Percentiles rank a stretch among this genome's conserved stretches.
Conservation (phyloP, 495 filamentous ascomycete species). For the Cercophora samala region DNA sequence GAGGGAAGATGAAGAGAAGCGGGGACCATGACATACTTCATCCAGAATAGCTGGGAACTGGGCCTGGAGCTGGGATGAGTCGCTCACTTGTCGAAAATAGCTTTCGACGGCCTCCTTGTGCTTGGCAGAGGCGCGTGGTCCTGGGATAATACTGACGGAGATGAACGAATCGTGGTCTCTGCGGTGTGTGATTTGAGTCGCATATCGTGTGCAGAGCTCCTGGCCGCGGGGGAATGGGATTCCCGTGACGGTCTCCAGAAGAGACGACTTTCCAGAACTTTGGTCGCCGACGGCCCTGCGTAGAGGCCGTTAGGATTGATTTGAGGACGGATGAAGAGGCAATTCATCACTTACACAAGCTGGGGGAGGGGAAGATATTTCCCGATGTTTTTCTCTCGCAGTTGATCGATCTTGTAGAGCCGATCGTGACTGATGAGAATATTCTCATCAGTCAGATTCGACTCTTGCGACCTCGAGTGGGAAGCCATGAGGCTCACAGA, state of each 20-base stretch:
- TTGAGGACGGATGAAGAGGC: not conserved
- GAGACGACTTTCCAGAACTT: constrained; percentile 53
- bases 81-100: constrained; percentile 19
- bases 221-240: constrained; percentile 51
- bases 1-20: not conserved
- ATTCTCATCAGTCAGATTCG: not conserved
- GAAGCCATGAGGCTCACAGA: not conserved
- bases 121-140: constrained; percentile 18
- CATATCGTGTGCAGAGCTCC: constrained; percentile 57
- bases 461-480: not conserved
- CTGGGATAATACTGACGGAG: constrained; percentile 47
- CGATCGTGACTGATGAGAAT: not conserved
- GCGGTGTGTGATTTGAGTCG: constrained; percentile 57
- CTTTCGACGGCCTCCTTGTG: constrained; percentile 16
- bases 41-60: constrained; percentile 32
- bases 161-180: constrained; percentile 35
- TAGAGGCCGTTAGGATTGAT: constrained; percentile 26
- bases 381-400: not conserved
- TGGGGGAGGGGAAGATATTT: constrained; percentile 3
- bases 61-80: constrained; percentile 15
- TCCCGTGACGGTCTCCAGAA: constrained; percentile 51
- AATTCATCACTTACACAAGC: not conserved
- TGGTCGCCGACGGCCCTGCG: constrained; percentile 46
- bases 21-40: constrained; percentile 11
- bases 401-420: not conserved